Conservation (phyloP, 768 basidiomycete genomes). For the Lentinus brumalis region DNA sequence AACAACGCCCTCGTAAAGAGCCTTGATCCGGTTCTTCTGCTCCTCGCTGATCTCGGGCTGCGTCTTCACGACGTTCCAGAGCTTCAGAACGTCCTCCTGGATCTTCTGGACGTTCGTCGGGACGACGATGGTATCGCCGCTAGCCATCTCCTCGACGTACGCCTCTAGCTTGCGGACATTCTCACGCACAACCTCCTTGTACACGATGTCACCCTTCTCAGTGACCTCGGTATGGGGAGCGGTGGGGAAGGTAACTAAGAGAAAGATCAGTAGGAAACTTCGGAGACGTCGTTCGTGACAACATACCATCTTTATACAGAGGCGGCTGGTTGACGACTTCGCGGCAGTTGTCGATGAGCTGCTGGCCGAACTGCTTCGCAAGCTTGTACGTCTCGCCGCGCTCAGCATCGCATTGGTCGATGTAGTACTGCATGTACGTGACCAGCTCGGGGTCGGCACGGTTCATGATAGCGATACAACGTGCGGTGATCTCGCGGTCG, state of each 20-base stretch:
- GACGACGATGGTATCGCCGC: slow-evolving; percentile 82
- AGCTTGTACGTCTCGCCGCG: slow-evolving; percentile 91
- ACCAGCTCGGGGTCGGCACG: slow-evolving; percentile 91
- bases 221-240: slow-evolving; percentile 95
- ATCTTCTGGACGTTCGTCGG: slow-evolving; percentile 96
- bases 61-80: slow-evolving; percentile 96
- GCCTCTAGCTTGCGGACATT: slow-evolving; percentile 97
- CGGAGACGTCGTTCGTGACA: not conserved
- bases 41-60: slow-evolving; percentile 97
- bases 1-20: slow-evolving; percentile 95
- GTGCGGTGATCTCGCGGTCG: slow-evolving; percentile 94
- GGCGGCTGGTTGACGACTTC: slow-evolving; percentile 85
- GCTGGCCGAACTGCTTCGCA: slow-evolving; percentile 97
- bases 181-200: slow-evolving; percentile 93
- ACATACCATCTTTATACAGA: slow-evolving; percentile 91
- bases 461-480: slow-evolving; percentile 97
- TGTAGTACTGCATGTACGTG: slow-evolving; percentile 95
- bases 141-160: slow-evolving; percentile 98
- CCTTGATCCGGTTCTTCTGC: slow-evolving; percentile 94
- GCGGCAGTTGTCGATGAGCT: slow-evolving; percentile 90
- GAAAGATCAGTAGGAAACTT: slow-evolving; percentile 2
- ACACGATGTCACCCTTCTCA: slow-evolving; percentile 91
- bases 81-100: slow-evolving; percentile 92
- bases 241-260: slow-evolving; percentile 92
- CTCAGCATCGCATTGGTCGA: slow-evolving; percentile 76